A percentile compares a stretch with the other conserved stretches of the same genome.
phyloP scores from a whole-genome alignment of 495 filamentous ascomycete species.

The Talaromyces wortmannii region DNA sequence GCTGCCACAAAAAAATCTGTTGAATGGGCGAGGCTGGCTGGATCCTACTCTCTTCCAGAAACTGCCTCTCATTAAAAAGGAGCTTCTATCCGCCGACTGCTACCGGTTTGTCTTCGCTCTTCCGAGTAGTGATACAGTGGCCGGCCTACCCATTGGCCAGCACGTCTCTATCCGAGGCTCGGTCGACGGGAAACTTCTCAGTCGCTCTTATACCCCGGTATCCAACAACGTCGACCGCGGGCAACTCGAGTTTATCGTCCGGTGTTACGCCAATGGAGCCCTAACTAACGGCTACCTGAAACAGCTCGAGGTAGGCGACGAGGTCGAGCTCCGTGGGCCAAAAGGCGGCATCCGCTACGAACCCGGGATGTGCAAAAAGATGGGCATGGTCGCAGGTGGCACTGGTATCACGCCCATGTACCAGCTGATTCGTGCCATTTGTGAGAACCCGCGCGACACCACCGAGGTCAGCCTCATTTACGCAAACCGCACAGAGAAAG shows the following conservation, averaged over 20 bases:
- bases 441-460: slow-evolving; percentile 90
- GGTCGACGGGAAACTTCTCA: slow-evolving; percentile 62
- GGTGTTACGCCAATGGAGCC: slow-evolving; percentile 82
- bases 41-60: slow-evolving; percentile 43
- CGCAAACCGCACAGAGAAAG: slow-evolving; percentile 76
- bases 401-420: slow-evolving; percentile 94
- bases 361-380: slow-evolving; percentile 89
- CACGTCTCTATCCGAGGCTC: slow-evolving; percentile 26
- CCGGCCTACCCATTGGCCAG: slow-evolving; percentile 33
- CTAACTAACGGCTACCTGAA: slow-evolving; percentile 82
- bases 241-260: slow-evolving; percentile 81
- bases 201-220: slow-evolving; percentile 88
- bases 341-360: slow-evolving; percentile 88
- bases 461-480: slow-evolving; percentile 94
- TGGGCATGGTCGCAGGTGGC: slow-evolving; percentile 84
- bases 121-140: slow-evolving; percentile 15
- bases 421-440: slow-evolving; percentile 79
- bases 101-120: slow-evolving; percentile 27
- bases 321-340: slow-evolving; percentile 86
- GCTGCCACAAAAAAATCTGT: slow-evolving; percentile 27
- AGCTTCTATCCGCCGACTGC: slow-evolving; percentile 11
- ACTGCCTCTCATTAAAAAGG: background rate
- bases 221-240: slow-evolving; percentile 75
- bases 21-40: slow-evolving; percentile 44
- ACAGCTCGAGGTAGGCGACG: slow-evolving; percentile 68